A percentile compares a stretch with the other conserved stretches of the same genome.
These are phyloP conservation scores for Lathyrus oleraceus DNA, from an alignment of 306 rosid genomes.

Conservation along the genomic window DNA sequence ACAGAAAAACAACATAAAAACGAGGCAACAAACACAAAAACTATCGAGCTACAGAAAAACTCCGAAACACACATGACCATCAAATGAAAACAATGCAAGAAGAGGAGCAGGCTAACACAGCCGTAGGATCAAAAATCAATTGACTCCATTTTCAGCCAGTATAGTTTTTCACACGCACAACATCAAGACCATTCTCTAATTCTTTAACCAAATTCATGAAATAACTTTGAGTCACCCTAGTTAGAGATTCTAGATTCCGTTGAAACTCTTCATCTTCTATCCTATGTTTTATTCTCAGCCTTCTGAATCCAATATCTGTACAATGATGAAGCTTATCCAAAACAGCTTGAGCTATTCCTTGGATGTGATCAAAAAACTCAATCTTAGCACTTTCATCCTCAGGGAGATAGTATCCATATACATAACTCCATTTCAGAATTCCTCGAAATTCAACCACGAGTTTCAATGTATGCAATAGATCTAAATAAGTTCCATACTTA, in stretches of 20 bases:
- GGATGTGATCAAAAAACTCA: conserved; percentile 35
- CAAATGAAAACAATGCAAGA: too few relatives aligned
- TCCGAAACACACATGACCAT: too few relatives aligned
- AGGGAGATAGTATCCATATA: conserved; percentile 54
- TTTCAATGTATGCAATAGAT: conserved; percentile 50
- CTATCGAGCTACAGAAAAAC: too few relatives aligned
- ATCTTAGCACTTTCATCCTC: conserved; percentile 33
- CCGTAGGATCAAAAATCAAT: too few relatives aligned
- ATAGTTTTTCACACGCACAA: neutral
- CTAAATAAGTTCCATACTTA: conserved; percentile 38
- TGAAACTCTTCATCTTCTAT: neutral
- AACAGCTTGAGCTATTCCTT: conserved; percentile 40
- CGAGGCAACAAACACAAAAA: too few relatives aligned
- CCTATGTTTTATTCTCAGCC: neutral
- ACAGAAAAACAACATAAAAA: too few relatives aligned
- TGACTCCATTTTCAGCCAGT: neutral
- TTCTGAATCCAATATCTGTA: conserved; percentile 26
- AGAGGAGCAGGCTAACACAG: too few relatives aligned
- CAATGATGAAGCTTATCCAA: conserved; percentile 43
- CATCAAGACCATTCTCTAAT: conserved; percentile 20
- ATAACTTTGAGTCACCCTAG: conserved; percentile 29
- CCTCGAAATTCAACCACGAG: conserved; percentile 57
- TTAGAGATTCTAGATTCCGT: conserved; percentile 9
- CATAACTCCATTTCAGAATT: conserved; percentile 58
- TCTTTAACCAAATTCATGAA: conserved; percentile 21